phyloP scores from a whole-genome alignment of 2,329 filamentous ascomycete species.

The Nannizziopsis barbatae region DNA sequence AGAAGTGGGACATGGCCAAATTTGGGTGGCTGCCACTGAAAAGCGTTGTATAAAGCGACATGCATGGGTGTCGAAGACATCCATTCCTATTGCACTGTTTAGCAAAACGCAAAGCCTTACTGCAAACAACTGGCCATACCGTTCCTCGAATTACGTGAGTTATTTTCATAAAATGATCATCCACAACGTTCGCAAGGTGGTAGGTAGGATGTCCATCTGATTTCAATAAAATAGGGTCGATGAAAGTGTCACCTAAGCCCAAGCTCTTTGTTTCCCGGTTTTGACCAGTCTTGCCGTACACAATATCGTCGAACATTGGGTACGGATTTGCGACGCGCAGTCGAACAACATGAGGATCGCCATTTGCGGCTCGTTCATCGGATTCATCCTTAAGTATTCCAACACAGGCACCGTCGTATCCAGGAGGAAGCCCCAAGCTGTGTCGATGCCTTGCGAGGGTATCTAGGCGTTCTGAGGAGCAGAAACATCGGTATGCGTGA shows the following conservation, averaged over 20 bases:
- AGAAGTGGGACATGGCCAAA: constrained; percentile 75
- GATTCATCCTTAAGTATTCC: constrained; percentile 57
- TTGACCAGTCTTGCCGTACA: constrained; percentile 55
- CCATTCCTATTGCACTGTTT: constrained; percentile 57
- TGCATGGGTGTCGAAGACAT: constrained; percentile 83
- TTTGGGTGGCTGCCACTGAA: constrained; percentile 60
- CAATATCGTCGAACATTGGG: constrained; percentile 60
- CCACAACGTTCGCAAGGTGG: constrained; percentile 92
- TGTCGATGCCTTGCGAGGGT: constrained; percentile 53
- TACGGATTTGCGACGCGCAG: constrained; percentile 55
- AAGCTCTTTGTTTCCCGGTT: constrained; percentile 34
- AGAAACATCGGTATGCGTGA: constrained; percentile 89
- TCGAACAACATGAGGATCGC: constrained; percentile 65
- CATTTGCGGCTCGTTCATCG: constrained; percentile 54
- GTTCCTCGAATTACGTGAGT: constrained; percentile 89
- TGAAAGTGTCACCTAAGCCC: constrained; percentile 41
- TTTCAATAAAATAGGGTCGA: constrained; percentile 85
- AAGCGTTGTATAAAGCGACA: constrained; percentile 61
- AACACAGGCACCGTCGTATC: constrained; percentile 64
- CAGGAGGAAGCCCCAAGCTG: constrained; percentile 45
- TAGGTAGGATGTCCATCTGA: constrained; percentile 89
- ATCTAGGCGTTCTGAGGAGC: constrained; percentile 59
- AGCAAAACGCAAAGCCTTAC: neutral
- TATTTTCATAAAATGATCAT: constrained; percentile 90
- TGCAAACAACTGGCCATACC: constrained; percentile 35